Base-by-base conservation (phyloP, 768 basidiomycete species). In the Epithele typhae region DNA sequence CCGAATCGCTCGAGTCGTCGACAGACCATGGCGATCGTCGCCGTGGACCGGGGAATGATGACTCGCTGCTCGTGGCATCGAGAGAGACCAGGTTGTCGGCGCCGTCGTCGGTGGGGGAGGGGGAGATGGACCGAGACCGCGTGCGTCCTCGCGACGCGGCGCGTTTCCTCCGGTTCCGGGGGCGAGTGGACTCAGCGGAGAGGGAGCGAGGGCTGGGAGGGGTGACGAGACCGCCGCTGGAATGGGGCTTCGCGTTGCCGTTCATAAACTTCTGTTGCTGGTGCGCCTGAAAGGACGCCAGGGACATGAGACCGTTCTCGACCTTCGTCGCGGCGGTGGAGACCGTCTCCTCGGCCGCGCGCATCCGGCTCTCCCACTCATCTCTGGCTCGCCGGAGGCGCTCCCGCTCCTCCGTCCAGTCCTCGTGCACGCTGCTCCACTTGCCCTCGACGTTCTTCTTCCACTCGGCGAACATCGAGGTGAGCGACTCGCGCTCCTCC, bases 321-420 rank as follows among this genome's bases (percentile, higher is more conserved):
- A 56, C 58, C 61, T 64, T 67, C 19, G 60, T 48, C 3, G 70
- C 70, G 37, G 75, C 65, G 50, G 66, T 70, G 33, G 74, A 75
- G n/a, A 84, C 52, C 3, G 77, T 73, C 12, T 69, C 64, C 54
- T 84, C 81, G n/a, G 82, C 67, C 8, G 64, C 63, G 11, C 73
- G 69, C 43, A 77, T 68, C 45, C 79, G 74, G 5, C 48, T 66
- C 65, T 94, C 93, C 84, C 87, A 94, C 55, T 93, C 89, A 34
- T 87, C 82, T 39, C 84, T 74, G 11, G 89, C 90, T 17, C 75
- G 70, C 33, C 74, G 71, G 10, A 96, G 72, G 17, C 89, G 73
- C 50, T 85, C 84, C 4, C 92, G 74, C 64, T 96, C 93, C 30
- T 77, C 71, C 2, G 74, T 75, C 92, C 92, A 96, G 45, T 87